A percentile compares a stretch with the other conserved stretches of the same genome.
phyloP scores from a whole-genome alignment of 306 rosid genomes.

The Prosopis cineraria region DNA sequence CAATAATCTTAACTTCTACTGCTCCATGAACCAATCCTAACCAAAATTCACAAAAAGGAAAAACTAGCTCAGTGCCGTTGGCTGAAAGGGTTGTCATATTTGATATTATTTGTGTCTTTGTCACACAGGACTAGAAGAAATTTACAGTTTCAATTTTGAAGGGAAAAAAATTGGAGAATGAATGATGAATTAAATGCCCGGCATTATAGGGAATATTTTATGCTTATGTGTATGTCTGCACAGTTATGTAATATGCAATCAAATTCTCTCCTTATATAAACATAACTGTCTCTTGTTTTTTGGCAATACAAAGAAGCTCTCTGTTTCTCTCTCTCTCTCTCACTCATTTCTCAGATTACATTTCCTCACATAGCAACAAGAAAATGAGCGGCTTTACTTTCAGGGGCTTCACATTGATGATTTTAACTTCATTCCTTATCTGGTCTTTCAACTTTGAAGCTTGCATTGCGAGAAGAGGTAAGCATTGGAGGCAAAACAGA shows the following conservation, averaged over 20 bases:
- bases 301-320: constrained; percentile 38
- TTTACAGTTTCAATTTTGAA: not conserved
- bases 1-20: constrained; percentile 24
- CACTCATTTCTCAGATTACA: constrained; percentile 18
- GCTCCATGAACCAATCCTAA: constrained; percentile 33
- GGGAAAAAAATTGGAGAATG: constrained; percentile 2
- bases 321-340: constrained; percentile 37
- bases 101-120: not conserved
- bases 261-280: constrained; percentile 48
- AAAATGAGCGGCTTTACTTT: constrained; percentile 70
- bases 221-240: constrained; percentile 14
- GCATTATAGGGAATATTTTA: constrained; percentile 23
- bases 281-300: constrained; percentile 42
- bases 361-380: constrained; percentile 33
- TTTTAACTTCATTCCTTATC: constrained; percentile 55
- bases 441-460: constrained; percentile 77
- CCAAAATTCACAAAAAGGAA: constrained; percentile 43
- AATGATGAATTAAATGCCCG: constrained; percentile 24
- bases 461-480: constrained; percentile 66
- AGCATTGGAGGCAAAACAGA: constrained; percentile 60
- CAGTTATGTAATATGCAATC: constrained; percentile 25
- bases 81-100: not conserved
- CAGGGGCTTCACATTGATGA: constrained; percentile 55
- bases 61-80: not conserved
- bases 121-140: not conserved